Percentiles rank a stretch among this genome's conserved stretches.
Conservation (phyloP, 768 basidiomycete species). For the Sutorius australiensis region DNA sequence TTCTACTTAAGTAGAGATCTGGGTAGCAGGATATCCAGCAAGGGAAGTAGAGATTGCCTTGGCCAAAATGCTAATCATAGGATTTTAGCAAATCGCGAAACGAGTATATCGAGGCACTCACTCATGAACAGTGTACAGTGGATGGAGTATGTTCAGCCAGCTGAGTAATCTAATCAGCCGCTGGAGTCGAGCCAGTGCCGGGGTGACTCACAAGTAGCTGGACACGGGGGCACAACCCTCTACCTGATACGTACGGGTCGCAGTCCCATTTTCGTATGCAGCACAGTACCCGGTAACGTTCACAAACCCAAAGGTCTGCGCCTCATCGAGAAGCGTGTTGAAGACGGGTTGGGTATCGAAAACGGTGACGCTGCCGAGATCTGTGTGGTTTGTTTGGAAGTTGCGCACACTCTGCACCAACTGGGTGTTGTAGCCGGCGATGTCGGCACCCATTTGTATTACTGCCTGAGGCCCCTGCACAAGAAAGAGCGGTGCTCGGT, state of each 20-base stretch:
- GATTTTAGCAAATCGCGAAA: not conserved
- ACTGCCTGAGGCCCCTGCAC: slow-evolving; percentile 33
- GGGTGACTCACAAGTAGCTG: slow-evolving; percentile 54
- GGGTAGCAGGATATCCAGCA: slow-evolving; percentile 28
- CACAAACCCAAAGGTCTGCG: slow-evolving; percentile 50
- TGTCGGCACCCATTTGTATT: slow-evolving; percentile 30
- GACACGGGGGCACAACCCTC: slow-evolving; percentile 59
- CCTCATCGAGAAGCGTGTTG: slow-evolving; percentile 53
- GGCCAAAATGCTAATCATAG: slow-evolving; percentile 42
- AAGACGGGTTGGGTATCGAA: slow-evolving; percentile 59
- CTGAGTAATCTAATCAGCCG: slow-evolving; percentile 27
- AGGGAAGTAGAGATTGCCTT: slow-evolving; percentile 47
- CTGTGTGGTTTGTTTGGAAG: slow-evolving; percentile 41
- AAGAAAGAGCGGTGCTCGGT: slow-evolving; percentile 53
- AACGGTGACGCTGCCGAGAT: slow-evolving; percentile 43
- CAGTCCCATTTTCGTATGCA: slow-evolving; percentile 57
- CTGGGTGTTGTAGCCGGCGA: slow-evolving; percentile 50
- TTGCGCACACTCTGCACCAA: slow-evolving; percentile 35
- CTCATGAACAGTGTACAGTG: slow-evolving; percentile 62
- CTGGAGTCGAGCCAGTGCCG: not conserved
- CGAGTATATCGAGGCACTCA: slow-evolving; percentile 28
- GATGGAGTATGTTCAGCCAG: slow-evolving; percentile 61
- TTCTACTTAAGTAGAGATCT: slow-evolving; percentile 11
- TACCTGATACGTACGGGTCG: slow-evolving; percentile 49
- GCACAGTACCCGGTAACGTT: slow-evolving; percentile 58